Conservation (phyloP, 805 yeast species). For the Pichia occidentalis region DNA sequence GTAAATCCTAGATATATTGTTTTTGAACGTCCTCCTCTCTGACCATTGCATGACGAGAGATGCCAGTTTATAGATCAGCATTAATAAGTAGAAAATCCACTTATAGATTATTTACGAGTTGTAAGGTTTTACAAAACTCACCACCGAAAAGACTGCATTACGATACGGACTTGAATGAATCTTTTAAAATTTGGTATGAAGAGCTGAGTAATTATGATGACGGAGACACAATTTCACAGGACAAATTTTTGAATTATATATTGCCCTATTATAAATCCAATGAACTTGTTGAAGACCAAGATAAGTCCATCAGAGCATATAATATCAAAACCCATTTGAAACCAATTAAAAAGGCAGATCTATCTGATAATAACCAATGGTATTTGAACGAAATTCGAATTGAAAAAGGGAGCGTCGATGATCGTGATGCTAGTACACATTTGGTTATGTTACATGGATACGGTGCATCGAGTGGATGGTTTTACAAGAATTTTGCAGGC, state of each 20-base stretch:
- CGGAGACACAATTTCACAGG: conserved; percentile 22
- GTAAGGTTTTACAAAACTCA: neutral
- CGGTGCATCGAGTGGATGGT: conserved; percentile 51
- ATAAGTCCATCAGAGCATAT: conserved; percentile 15
- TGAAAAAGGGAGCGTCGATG: conserved; percentile 15
- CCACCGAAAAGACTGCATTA: neutral
- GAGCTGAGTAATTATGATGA: conserved; percentile 15
- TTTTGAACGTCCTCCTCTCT: too few relatives aligned
- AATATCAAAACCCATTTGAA: conserved; percentile 15
- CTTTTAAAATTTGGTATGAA: conserved; percentile 23
- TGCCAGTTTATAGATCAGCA: too few relatives aligned
- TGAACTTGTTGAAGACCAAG: conserved; percentile 8
- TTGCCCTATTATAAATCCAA: conserved; percentile 24
- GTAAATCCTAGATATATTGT: too few relatives aligned
- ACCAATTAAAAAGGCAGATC: conserved; percentile 9
- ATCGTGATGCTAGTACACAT: conserved; percentile 23
- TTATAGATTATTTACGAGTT: too few relatives aligned
- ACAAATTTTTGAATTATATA: conserved; percentile 17
- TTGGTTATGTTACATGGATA: conserved; percentile 52
- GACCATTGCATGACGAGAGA: too few relatives aligned
- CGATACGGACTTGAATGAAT: conserved; percentile 14
- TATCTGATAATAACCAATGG: conserved; percentile 11
- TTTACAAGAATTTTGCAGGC: conserved; percentile 45
- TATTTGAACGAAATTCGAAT: conserved; percentile 25
- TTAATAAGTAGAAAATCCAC: too few relatives aligned